Evolutionary conservation across 129 eudicot species (phyloP), one percentile per base, ranked within the genome.

Genomic region (Heracleum sosnowskyi): DNA sequence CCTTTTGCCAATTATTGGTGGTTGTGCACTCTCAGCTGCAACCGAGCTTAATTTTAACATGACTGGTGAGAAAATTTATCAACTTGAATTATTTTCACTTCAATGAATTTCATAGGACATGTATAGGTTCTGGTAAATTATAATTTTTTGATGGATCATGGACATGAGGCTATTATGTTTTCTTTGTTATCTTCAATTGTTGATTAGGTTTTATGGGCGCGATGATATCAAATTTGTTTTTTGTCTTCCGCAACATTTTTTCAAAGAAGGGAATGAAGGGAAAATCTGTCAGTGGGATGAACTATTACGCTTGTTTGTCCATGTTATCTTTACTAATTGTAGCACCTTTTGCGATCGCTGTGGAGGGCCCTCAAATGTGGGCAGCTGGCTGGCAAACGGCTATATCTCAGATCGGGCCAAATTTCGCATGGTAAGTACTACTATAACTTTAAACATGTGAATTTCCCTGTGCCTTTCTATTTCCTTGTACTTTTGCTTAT

Each of bases 21-120:
- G 92, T 17, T 88, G 92, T 41, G 88, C 82, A 0, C 82, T 88
- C 24, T 76, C 92, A 77, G 90, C 92, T 83, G 74, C 80, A 39
- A 88, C 92, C 28, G 90, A 88, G 77, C 92, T 88, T 77, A 88
- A 88, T 69, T 88, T 88, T 81, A 88, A 88, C 80, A 88, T 88
- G 92, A 86, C 47, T 8, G 92, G 92, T 88, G 71, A 64, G 71
- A 64, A 15, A 64, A 10, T 28, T 28, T 28, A 11, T 28, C 24
- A 64, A 31, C 71, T 64, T 33, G 4, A 64, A 33, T 31, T 1
- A 12, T 28, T 64, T 33, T 64, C 24, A 29, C 10, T 31, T 29
- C 1, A 4, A 0, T 64, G 71, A 64, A 64, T 9, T 64, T 64
- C 8, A 31, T 31, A 64, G 71, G 39, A 15, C 22, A 64, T 64